phyloP scores from a whole-genome alignment of 345 rosid species.

The Salix udensis region DNA sequence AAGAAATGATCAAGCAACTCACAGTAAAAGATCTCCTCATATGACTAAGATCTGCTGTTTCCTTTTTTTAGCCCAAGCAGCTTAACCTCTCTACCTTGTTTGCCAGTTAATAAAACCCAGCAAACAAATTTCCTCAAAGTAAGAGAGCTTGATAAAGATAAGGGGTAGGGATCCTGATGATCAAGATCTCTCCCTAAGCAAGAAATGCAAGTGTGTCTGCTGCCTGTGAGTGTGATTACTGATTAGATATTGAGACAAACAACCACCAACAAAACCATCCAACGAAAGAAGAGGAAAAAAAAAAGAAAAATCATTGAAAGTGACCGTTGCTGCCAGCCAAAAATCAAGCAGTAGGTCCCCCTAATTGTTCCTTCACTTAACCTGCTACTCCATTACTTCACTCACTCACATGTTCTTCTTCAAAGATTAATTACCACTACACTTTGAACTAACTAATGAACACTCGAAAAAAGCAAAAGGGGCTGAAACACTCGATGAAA shows the following conservation, averaged over 20 bases:
- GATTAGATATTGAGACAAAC: conserved; percentile 52
- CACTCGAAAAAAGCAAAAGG: conserved; percentile 17
- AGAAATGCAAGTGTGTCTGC: conserved; percentile 27
- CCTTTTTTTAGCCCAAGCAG: conserved; percentile 29
- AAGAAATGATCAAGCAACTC: conserved; percentile 31
- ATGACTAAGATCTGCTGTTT: conserved; percentile 59
- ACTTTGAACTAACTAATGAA: conserved; percentile 9
- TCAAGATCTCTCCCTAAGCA: conserved; percentile 36
- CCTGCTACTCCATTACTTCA: conserved; percentile 33
- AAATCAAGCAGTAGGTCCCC: conserved; percentile 72
- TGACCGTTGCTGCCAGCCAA: conserved; percentile 76
- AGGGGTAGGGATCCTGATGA: conserved; percentile 18
- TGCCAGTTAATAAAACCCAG: neutral
- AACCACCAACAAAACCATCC: conserved; percentile 36
- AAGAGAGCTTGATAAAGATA: conserved; percentile 23
- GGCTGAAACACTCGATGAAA: conserved; percentile 30
- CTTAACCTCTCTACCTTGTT: conserved; percentile 7
- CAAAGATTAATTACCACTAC: conserved; percentile 3
- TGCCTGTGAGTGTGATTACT: conserved; percentile 31
- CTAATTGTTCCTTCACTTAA: conserved; percentile 34
- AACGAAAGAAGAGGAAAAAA: conserved; percentile 5
- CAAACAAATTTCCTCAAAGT: conserved; percentile 20
- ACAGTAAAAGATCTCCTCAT: conserved; percentile 85
- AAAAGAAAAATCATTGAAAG: conserved; percentile 56
- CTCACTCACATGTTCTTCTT: conserved; percentile 4